Conservation (phyloP, 441 rosid genomes). For the Erysimum cheiri region DNA sequence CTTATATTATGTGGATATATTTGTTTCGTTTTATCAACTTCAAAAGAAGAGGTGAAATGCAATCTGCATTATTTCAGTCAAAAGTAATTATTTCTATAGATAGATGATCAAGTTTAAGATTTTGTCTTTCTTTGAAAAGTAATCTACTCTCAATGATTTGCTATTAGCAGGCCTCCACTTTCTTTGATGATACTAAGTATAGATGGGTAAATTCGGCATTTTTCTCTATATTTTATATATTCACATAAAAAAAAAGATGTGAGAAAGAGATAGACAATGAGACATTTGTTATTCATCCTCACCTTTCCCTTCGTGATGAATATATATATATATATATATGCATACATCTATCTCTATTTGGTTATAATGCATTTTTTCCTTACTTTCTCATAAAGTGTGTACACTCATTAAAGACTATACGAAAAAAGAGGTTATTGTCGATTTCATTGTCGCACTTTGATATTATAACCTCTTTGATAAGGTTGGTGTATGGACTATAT, state of each 20-base stretch:
- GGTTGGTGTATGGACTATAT: conserved; percentile 39
- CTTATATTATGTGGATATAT: conserved; percentile 15
- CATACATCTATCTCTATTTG: no score
- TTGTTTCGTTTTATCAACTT: conserved; percentile 25
- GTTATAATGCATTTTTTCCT: neutral
- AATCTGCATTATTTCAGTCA: conserved; percentile 37
- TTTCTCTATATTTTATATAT: conserved; percentile 3
- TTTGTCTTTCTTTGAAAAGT: conserved; percentile 43
- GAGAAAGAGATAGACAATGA: conserved; percentile 1
- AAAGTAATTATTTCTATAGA: conserved; percentile 30
- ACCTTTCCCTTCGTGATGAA: conserved; percentile 7
- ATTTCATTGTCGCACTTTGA: conserved; percentile 45
- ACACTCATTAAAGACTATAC: conserved; percentile 44
- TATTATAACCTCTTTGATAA: conserved; percentile 35
- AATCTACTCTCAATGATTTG: conserved; percentile 34
- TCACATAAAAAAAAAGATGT: neutral
- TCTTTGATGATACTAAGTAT: conserved; percentile 8
- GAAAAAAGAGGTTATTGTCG: conserved; percentile 43
- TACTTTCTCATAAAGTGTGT: conserved; percentile 28
- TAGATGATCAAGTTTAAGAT: conserved; percentile 37
- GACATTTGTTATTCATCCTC: conserved; percentile 14
- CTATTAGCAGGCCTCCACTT: conserved; percentile 43
- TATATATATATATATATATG: neutral
- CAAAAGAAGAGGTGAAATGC: conserved; percentile 21
- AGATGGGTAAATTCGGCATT: conserved; percentile 13